Percentiles rank a stretch among this genome's conserved stretches.
Evolutionary conservation across 306 rosid genomes (phyloP).

Genomic region (Mimosa bimucronata): DNA sequence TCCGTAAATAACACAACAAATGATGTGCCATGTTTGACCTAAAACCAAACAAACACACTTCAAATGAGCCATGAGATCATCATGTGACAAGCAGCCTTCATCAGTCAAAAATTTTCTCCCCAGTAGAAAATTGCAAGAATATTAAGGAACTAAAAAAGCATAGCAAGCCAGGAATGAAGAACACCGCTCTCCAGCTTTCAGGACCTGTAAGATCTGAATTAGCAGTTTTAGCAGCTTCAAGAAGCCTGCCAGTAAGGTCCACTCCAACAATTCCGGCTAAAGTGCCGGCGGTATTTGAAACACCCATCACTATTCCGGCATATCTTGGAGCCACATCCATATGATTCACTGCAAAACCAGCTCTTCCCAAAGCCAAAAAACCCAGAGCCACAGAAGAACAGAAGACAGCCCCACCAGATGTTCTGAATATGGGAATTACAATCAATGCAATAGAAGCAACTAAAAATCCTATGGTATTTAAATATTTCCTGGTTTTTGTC

Average conservation of each 20-base stretch:
- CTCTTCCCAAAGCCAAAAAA: slow-evolving; percentile 94
- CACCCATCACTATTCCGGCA: slow-evolving; percentile 98
- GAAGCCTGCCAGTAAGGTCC: slow-evolving; percentile 81
- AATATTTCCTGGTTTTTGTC: slow-evolving; percentile 76
- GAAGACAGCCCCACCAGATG: slow-evolving; percentile 83
- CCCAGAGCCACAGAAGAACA: slow-evolving; percentile 97
- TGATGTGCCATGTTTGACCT: slow-evolving; percentile 3
- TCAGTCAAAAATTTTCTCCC: slow-evolving; percentile 95
- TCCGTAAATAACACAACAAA: slow-evolving; percentile 13
- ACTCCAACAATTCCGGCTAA: slow-evolving; percentile 94
- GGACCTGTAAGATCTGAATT: slow-evolving; percentile 82
- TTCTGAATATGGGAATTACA: slow-evolving; percentile 78
- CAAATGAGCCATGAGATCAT: slow-evolving; percentile 16
- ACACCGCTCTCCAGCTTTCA: slow-evolving; percentile 87
- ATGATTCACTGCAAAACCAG: slow-evolving; percentile 97
- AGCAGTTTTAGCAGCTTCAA: slow-evolving; percentile 76
- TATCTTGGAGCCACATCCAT: slow-evolving; percentile 95
- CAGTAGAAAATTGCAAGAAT: slow-evolving; percentile 79
- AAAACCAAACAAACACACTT: background rate
- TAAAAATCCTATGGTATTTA: slow-evolving; percentile 82
- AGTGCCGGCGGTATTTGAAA: slow-evolving; percentile 93
- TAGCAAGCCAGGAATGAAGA: slow-evolving; percentile 79
- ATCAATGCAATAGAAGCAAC: slow-evolving; percentile 85
- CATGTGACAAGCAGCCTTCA: slow-evolving; percentile 36
- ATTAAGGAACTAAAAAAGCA: slow-evolving; percentile 80